These are phyloP conservation scores for Kluyveromyces wickerhamii DNA, from an alignment of 805 yeast species.

Conservation along the genomic window DNA sequence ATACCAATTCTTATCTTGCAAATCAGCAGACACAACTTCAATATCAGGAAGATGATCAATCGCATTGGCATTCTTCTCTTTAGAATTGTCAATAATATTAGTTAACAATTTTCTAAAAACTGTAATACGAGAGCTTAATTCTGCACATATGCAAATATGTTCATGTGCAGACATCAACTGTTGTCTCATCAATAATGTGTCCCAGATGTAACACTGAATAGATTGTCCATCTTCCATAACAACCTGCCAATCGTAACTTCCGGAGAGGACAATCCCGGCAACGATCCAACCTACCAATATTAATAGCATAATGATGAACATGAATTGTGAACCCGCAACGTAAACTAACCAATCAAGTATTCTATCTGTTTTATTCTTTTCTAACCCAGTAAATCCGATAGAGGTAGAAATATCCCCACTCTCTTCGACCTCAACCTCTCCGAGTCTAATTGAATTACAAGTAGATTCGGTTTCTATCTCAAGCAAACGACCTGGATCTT, in stretches of 20 bases:
- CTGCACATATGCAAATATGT: slow-evolving; percentile 21
- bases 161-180: slow-evolving; percentile 27
- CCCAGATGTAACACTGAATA: slow-evolving; percentile 34
- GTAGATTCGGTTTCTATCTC: slow-evolving; percentile 4
- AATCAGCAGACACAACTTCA: slow-evolving; percentile 10
- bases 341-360: slow-evolving; percentile 20
- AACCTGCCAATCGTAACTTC: slow-evolving; percentile 33
- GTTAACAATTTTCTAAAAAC: slow-evolving; percentile 17
- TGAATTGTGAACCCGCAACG: slow-evolving; percentile 23
- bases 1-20: slow-evolving; percentile 28
- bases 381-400: slow-evolving; percentile 23
- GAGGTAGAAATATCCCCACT: slow-evolving; percentile 16
- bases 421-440: slow-evolving; percentile 11
- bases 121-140: slow-evolving; percentile 24
- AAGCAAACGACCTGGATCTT: background rate
- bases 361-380: slow-evolving; percentile 17
- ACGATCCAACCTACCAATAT: slow-evolving; percentile 25
- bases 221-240: slow-evolving; percentile 37
- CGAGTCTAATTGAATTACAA: slow-evolving; percentile 6
- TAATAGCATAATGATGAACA: slow-evolving; percentile 24
- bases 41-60: background rate
- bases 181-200: slow-evolving; percentile 35
- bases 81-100: background rate
- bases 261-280: slow-evolving; percentile 24
- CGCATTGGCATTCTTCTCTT: background rate